Conservation (phyloP, 345 rosid species). For the Pugionium dolabratum region DNA sequence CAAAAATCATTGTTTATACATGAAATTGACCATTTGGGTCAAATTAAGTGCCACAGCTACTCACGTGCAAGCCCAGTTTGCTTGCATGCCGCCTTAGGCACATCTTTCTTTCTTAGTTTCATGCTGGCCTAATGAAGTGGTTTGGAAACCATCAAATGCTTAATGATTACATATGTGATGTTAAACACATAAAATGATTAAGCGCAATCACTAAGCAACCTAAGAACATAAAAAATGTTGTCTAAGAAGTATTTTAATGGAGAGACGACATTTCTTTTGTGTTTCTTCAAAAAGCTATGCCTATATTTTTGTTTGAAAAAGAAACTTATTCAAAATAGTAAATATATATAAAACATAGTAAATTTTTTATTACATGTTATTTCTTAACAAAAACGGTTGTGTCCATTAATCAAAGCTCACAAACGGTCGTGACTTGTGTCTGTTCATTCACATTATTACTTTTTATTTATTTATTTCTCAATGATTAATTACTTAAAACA, state of each 20-base stretch:
- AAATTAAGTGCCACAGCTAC: constrained; percentile 1
- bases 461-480: background rate
- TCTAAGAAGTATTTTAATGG: too few relatives aligned
- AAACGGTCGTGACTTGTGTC: background rate
- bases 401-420: constrained; percentile 5
- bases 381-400: background rate
- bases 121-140: too few relatives aligned
- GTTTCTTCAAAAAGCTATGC: too few relatives aligned
- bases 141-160: too few relatives aligned
- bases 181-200: too few relatives aligned
- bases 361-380: background rate
- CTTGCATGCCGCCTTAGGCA: too few relatives aligned
- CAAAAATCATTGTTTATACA: constrained; percentile 5
- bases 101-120: too few relatives aligned
- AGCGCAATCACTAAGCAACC: too few relatives aligned
- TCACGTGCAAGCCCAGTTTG: too few relatives aligned
- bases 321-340: constrained; percentile 1
- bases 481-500: background rate
- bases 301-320: background rate
- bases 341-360: background rate
- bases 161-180: too few relatives aligned
- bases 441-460: background rate
- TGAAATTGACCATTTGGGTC: constrained; percentile 20
- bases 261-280: too few relatives aligned
- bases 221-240: too few relatives aligned